Conservation (phyloP, 2,329 filamentous ascomycete genomes). For the Sphaerostilbella broomeana region DNA sequence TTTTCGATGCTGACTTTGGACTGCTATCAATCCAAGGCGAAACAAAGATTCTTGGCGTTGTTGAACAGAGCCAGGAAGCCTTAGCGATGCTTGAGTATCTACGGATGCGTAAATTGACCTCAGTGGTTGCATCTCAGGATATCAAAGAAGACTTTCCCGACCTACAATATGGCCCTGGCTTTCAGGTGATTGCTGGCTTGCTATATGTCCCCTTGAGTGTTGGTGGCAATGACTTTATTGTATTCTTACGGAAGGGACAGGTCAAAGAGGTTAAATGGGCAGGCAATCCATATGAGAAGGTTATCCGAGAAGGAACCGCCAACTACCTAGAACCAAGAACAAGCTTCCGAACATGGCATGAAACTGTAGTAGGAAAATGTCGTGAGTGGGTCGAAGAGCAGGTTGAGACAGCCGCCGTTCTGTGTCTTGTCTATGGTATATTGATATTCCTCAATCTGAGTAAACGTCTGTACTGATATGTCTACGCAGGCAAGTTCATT, state of each 20-base stretch:
- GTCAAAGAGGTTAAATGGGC: slow-evolving; percentile 76
- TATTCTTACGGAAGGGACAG: slow-evolving; percentile 79
- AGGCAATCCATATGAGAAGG: slow-evolving; percentile 79
- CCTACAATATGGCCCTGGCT: slow-evolving; percentile 70
- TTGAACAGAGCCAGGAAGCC: slow-evolving; percentile 74
- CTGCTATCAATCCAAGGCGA: slow-evolving; percentile 80
- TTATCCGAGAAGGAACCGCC: slow-evolving; percentile 62
- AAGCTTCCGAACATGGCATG: slow-evolving; percentile 75
- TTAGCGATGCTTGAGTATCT: slow-evolving; percentile 81
- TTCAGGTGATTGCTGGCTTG: slow-evolving; percentile 69
- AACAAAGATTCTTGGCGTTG: slow-evolving; percentile 72
- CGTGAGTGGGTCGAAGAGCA: slow-evolving; percentile 87
- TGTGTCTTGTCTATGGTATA: slow-evolving; percentile 80
- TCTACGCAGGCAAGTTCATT: slow-evolving; percentile 64
- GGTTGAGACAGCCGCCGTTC: slow-evolving; percentile 78
- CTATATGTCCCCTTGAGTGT: slow-evolving; percentile 75
- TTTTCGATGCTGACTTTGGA: slow-evolving; percentile 85
- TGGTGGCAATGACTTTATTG: slow-evolving; percentile 76
- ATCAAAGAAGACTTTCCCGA: slow-evolving; percentile 73
- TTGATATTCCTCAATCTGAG: slow-evolving; percentile 21
- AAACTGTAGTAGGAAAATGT: slow-evolving; percentile 74
- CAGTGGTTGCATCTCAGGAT: slow-evolving; percentile 73
- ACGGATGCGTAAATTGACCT: slow-evolving; percentile 64
- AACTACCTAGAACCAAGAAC: slow-evolving; percentile 70
- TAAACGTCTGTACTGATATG: no score